phyloP scores from a whole-genome alignment of 179 eudicot species.

The Gypsophila paniculata region DNA sequence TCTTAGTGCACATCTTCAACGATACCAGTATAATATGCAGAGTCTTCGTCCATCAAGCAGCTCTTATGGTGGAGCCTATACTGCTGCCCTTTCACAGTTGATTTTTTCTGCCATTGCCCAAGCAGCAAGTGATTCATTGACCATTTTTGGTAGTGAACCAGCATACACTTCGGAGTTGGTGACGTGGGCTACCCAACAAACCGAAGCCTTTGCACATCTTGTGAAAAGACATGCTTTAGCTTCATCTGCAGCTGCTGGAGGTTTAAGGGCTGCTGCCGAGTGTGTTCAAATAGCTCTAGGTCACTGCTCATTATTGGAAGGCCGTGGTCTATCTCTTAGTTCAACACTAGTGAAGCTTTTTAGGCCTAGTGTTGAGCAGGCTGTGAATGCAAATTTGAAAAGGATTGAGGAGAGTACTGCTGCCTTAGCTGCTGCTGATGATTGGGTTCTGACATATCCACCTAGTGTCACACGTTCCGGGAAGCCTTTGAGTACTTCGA shows the following conservation, averaged over 20 bases:
- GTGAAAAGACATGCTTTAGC: slow-evolving; percentile 94
- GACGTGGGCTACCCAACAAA: slow-evolving; percentile 91
- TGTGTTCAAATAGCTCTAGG: slow-evolving; percentile 99
- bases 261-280: slow-evolving; percentile 93
- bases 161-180: slow-evolving; percentile 94
- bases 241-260: slow-evolving; percentile 98
- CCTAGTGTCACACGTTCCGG: slow-evolving; percentile 57
- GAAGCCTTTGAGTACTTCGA: slow-evolving; percentile 47
- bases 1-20: slow-evolving; percentile 86
- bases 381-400: slow-evolving; percentile 84
- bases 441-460: slow-evolving; percentile 76
- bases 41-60: slow-evolving; percentile 93
- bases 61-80: slow-evolving; percentile 99
- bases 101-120: slow-evolving; percentile 93
- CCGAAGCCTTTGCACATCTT: slow-evolving; percentile 76
- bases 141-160: slow-evolving; percentile 79
- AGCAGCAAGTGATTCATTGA: slow-evolving; percentile 75
- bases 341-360: slow-evolving; percentile 83
- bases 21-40: slow-evolving; percentile 84
- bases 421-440: slow-evolving; percentile 97
- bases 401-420: slow-evolving; percentile 96
- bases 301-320: slow-evolving; percentile 89
- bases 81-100: slow-evolving; percentile 91
- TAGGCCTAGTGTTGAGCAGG: slow-evolving; percentile 93
- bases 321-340: slow-evolving; percentile 89